These are phyloP conservation scores for Artemisia argyi DNA, from an alignment of 129 eudicot species.

Conservation along the genomic window DNA sequence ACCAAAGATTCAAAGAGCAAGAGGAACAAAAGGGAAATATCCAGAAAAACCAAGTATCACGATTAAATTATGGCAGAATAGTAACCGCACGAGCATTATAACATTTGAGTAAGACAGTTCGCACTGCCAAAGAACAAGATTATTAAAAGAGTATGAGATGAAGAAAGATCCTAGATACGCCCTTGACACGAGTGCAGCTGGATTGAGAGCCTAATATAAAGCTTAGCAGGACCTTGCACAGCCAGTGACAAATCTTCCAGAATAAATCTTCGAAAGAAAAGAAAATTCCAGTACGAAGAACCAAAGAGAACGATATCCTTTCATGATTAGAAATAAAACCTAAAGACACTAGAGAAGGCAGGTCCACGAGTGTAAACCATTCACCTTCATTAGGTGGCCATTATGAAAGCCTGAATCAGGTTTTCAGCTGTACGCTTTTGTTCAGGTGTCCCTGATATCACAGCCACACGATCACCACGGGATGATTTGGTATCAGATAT, in stretches of 20 bases:
- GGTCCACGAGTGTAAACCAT: conserved; percentile 29
- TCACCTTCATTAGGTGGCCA: conserved; percentile 74
- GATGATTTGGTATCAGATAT: conserved; percentile 78
- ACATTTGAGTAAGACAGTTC: conserved; percentile 32
- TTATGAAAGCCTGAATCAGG: conserved; percentile 93
- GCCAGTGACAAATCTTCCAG: too few species aligned
- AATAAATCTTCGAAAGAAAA: background rate
- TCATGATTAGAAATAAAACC: conserved; percentile 30
- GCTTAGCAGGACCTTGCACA: background rate
- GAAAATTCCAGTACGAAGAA: conserved; percentile 36
- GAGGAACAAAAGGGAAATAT: conserved; percentile 30
- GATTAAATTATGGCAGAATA: conserved; percentile 27
- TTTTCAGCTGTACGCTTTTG: conserved; percentile 95
- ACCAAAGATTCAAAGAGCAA: conserved; percentile 28
- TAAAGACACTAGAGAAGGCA: conserved; percentile 21
- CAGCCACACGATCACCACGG: conserved; percentile 92
- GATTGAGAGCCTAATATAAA: conserved; percentile 44
- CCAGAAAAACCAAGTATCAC: conserved; percentile 32
- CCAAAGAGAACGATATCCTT: conserved; percentile 32
- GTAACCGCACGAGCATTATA: conserved; percentile 45
- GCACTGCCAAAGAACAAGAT: conserved; percentile 34
- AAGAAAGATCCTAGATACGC: conserved; percentile 44
- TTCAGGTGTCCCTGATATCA: conserved; percentile 87
- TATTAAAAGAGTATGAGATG: conserved; percentile 32
- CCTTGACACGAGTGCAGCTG: conserved; percentile 34